Conservation (phyloP, 2,329 filamentous ascomycete species). For the Fusarium metavorans region DNA sequence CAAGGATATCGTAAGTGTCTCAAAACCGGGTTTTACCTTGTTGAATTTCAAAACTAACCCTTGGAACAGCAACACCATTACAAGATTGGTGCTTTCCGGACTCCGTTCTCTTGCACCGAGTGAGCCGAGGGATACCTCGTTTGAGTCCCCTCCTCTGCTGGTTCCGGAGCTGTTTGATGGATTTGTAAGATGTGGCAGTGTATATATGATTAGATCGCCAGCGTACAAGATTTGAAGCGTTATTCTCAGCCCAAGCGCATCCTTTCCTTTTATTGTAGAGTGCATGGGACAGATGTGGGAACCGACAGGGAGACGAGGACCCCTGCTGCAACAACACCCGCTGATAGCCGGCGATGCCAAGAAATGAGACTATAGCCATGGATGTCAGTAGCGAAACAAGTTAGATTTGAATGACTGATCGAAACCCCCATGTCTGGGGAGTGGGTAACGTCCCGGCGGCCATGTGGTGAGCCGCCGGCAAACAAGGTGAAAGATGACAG, state of each 20-base stretch:
- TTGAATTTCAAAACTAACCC: not conserved
- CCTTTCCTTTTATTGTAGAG: not conserved
- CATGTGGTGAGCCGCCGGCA: not conserved
- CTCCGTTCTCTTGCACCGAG: not conserved
- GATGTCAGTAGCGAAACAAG: not conserved
- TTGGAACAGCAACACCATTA: constrained; percentile 14
- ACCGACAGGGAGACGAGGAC: not conserved
- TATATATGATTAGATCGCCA: not conserved
- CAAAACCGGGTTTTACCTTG: not conserved
- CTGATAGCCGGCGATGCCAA: not conserved
- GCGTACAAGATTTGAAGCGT: not conserved
- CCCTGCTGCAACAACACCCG: not conserved
- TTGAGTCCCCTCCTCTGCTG: not conserved
- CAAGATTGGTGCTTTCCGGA: constrained; percentile 1
- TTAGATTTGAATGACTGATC: not conserved
- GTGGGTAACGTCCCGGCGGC: not conserved
- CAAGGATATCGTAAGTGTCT: constrained; percentile 19
- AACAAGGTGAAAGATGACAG: not conserved
- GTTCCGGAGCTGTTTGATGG: not conserved
- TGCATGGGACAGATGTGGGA: not conserved
- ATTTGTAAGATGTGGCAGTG: not conserved
- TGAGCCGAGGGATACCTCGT: not conserved
- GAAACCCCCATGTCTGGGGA: not conserved
- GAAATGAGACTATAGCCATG: not conserved
- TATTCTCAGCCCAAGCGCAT: not conserved